These are phyloP conservation scores for Fusarium avenaceum DNA, from an alignment of 2,329 filamentous ascomycete species.

Conservation along the genomic window DNA sequence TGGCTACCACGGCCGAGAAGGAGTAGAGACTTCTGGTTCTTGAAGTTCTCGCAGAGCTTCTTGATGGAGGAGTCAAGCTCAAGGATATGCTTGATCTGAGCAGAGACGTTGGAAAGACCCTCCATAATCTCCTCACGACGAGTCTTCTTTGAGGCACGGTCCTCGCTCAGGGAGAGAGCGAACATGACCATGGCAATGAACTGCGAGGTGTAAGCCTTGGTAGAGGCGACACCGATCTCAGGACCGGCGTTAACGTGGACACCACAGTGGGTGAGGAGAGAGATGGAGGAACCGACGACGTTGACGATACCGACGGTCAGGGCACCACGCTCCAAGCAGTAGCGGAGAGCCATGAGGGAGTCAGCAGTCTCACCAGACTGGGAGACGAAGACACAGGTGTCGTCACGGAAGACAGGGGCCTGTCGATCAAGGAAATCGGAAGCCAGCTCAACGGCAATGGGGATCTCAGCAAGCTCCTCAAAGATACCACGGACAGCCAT, in stretches of 20 bases:
- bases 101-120: conserved; percentile 86
- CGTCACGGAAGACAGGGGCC: conserved; percentile 98
- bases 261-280: conserved; percentile 98
- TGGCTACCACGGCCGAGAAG: conserved; percentile 95
- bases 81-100: conserved; percentile 92
- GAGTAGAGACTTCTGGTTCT: conserved; percentile 96
- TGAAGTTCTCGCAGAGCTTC: conserved; percentile 91
- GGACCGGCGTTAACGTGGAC: conserved; percentile 99
- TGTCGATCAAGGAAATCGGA: conserved; percentile 98
- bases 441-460: conserved; percentile 95
- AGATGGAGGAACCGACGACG: conserved; percentile 98
- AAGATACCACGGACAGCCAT: conserved; percentile 99
- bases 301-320: conserved; percentile 99
- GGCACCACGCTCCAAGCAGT: conserved; percentile 97
- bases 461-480: conserved; percentile 97
- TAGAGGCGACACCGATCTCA: conserved; percentile 98
- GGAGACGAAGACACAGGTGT: conserved; percentile 98
- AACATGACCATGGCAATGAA: conserved; percentile 99
- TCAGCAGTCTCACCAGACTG: conserved; percentile 99
- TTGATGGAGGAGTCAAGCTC: conserved; percentile 95
- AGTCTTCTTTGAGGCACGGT: conserved; percentile 93
- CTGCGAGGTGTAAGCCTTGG: conserved; percentile 99
- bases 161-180: conserved; percentile 93
- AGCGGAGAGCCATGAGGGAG: conserved; percentile 95
- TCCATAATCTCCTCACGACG: conserved; percentile 97